phyloP scores from a whole-genome alignment of 495 filamentous ascomycete species.

The Beverwykella pulmonaria region DNA sequence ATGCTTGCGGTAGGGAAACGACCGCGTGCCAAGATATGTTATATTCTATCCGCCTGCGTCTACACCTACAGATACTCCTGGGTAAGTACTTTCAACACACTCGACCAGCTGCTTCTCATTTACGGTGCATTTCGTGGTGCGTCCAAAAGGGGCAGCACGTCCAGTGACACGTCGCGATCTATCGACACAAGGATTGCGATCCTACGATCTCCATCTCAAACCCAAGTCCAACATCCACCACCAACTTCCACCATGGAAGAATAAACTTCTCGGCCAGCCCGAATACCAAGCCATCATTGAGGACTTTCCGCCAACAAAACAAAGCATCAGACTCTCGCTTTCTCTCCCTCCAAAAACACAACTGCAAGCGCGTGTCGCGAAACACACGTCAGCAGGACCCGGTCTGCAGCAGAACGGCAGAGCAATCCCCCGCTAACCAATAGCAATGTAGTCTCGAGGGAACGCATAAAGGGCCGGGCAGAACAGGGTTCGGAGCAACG shows the following conservation, averaged over 20 bases:
- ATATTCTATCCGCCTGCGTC: too few relatives aligned
- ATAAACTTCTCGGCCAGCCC: neutral
- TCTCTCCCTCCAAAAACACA: neutral
- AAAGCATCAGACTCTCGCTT: neutral
- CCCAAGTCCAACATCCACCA: neutral
- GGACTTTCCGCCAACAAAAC: neutral
- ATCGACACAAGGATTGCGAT: constrained; percentile 19
- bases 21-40: constrained; percentile 1
- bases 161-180: neutral
- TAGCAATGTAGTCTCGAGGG: neutral
- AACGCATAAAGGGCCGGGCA: constrained; percentile 9
- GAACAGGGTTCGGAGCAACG: constrained; percentile 25
- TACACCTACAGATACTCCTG: too few relatives aligned
- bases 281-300: neutral
- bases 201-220: neutral
- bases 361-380: too few relatives aligned
- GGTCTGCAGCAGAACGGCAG: too few relatives aligned
- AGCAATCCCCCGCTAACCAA: too few relatives aligned
- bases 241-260: neutral
- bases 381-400: too few relatives aligned
- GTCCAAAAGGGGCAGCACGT: neutral
- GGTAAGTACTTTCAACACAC: too few relatives aligned
- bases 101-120: too few relatives aligned
- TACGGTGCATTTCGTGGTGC: too few relatives aligned
- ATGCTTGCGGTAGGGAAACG: neutral